A percentile compares a stretch with the other conserved stretches of the same genome.
Evolutionary conservation across 2,329 filamentous ascomycete genomes (phyloP).

Genomic region (Pleoardoris graminearum): DNA sequence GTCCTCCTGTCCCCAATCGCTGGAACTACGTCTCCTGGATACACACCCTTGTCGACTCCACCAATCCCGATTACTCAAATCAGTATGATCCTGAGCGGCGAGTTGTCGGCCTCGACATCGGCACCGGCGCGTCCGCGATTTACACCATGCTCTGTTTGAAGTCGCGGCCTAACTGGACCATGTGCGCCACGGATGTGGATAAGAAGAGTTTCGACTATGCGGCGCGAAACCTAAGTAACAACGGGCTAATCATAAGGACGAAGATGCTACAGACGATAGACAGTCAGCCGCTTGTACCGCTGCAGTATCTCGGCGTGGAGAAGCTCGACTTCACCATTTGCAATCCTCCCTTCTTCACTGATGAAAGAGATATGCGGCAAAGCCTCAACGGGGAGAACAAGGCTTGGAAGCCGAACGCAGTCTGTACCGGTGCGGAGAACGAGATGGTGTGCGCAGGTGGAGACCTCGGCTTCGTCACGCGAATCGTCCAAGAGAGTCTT

Average conservation of each 20-base stretch:
- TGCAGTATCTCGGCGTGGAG: constrained; percentile 57
- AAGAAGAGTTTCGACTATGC: constrained; percentile 68
- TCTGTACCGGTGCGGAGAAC: constrained; percentile 73
- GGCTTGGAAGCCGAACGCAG: constrained; percentile 67
- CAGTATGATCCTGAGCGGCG: constrained; percentile 55
- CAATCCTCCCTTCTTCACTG: constrained; percentile 94
- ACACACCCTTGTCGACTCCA: constrained; percentile 76
- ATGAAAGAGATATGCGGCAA: constrained; percentile 66
- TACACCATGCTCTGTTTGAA: constrained; percentile 81
- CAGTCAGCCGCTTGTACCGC: constrained; percentile 63
- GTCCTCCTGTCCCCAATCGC: constrained; percentile 74
- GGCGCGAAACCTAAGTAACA: constrained; percentile 66
- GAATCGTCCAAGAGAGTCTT: constrained; percentile 72
- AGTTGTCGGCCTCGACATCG: constrained; percentile 77
- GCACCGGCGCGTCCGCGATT: constrained; percentile 88
- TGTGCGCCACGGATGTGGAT: constrained; percentile 70
- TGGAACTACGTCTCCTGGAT: constrained; percentile 93
- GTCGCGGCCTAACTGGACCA: constrained; percentile 67
- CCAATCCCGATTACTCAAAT: constrained; percentile 52
- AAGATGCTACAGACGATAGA: constrained; percentile 61
- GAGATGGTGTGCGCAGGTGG: constrained; percentile 88
- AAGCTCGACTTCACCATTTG: constrained; percentile 84
- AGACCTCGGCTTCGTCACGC: constrained; percentile 72
- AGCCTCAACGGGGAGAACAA: constrained; percentile 66
- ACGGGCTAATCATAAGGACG: constrained; percentile 67